These are phyloP conservation scores for Grosmannia serpens DNA, from an alignment of 2,329 filamentous ascomycete genomes.

Conservation along the genomic window DNA sequence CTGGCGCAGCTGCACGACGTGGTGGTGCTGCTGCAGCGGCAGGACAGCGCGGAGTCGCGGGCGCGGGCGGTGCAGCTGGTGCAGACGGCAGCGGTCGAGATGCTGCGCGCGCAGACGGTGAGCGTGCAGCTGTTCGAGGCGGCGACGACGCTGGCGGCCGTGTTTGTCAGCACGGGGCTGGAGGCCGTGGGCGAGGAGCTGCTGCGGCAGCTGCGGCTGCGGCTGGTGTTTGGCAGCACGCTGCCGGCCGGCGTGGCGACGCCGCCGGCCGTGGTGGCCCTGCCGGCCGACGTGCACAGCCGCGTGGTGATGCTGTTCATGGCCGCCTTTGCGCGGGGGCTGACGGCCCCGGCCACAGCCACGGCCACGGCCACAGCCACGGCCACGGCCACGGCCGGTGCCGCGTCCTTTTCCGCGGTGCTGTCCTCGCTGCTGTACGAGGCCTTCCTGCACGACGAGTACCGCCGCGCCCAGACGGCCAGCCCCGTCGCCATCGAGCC, in stretches of 20 bases:
- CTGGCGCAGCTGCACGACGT: slow-evolving; percentile 30
- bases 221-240: neutral
- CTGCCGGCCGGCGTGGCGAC: neutral
- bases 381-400: slow-evolving; percentile 22
- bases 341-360: slow-evolving; percentile 22
- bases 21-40: slow-evolving; percentile 27
- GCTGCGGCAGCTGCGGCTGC: neutral
- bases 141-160: slow-evolving; percentile 22
- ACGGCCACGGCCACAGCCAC: slow-evolving; percentile 23
- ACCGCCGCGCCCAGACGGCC: slow-evolving; percentile 13
- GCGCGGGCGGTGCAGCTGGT: slow-evolving; percentile 26
- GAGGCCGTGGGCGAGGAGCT: neutral
- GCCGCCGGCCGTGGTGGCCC: neutral
- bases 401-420: slow-evolving; percentile 33
- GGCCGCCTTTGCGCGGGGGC: neutral
- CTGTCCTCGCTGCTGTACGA: slow-evolving; percentile 26
- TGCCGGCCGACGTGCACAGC: neutral
- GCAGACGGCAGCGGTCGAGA: slow-evolving; percentile 27
- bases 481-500: slow-evolving; percentile 13
- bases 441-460: slow-evolving; percentile 26
- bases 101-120: slow-evolving; percentile 18
- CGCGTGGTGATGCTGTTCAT: neutral
- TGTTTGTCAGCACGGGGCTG: neutral
- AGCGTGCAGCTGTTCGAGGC: slow-evolving; percentile 37
- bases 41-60: slow-evolving; percentile 25